Evolutionary conservation across 176 grass and related monocot species (phyloP).

Genomic region (Musa acuminata): DNA sequence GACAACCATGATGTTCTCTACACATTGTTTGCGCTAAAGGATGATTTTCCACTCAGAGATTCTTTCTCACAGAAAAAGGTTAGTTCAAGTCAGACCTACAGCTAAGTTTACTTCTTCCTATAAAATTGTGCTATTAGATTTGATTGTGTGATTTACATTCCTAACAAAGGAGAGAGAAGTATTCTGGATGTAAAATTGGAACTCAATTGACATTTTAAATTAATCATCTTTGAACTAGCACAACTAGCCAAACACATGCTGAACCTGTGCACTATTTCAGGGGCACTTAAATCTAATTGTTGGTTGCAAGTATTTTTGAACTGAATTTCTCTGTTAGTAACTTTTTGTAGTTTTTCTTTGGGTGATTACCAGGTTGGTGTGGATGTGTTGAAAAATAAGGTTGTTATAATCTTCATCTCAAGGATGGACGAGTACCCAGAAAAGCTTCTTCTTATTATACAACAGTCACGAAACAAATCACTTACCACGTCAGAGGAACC

Average conservation of each 20-base stretch:
- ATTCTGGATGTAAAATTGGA: not conserved
- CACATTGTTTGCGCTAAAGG: conserved; percentile 16
- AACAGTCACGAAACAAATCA: conserved; percentile 4
- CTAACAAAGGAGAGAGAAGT: not conserved
- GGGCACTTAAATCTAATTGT: not conserved
- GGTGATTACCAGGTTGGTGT: conserved; percentile 19
- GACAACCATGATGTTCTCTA: conserved; percentile 19
- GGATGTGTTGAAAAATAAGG: conserved; percentile 8
- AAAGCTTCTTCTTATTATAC: conserved; percentile 14
- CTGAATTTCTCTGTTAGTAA: not conserved
- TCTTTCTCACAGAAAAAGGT: conserved; percentile 14
- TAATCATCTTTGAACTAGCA: not conserved
- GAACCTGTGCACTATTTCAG: not conserved
- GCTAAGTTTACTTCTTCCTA: not conserved
- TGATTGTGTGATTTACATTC: not conserved
- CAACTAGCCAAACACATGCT: not conserved
- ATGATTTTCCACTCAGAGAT: conserved; percentile 17
- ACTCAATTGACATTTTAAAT: not conserved
- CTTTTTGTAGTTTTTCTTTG: not conserved
- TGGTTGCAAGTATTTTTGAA: not conserved
- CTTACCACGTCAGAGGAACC: not conserved
- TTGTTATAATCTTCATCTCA: conserved; percentile 22
- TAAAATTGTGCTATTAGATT: not conserved
- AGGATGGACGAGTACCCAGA: not conserved
- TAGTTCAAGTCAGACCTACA: not conserved